Base-by-base conservation (phyloP, 371 early-diverging fungal genomes). In the Mortierella sp. region DNA sequence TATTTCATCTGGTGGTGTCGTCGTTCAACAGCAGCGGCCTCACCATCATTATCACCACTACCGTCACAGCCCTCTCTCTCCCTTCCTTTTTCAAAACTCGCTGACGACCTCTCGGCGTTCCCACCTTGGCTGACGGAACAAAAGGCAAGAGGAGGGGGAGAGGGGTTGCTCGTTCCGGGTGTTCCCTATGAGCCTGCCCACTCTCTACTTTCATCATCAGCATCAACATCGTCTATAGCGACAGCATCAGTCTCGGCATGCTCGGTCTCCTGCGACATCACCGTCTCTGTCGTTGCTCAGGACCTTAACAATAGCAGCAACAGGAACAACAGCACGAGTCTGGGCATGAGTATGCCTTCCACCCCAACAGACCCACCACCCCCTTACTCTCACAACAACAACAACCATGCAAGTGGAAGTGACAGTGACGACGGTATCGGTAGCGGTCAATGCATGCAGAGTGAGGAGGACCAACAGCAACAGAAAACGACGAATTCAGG, bases 311-410 rank as follows among this genome's bases (percentile, higher is more conserved):
- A n/a, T n/a, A 74, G 16, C 28, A 45, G 1, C 76, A 76, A 19
- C 19, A 31, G 16, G 3, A 60, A 14, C 10, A 57, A 13, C 19
- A 28, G 21, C 8, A 31, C 70, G 54, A 19, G 28, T 24, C 14
- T 76, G 55, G 31, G 70, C 44, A 26, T 54, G 34, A 42, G 57
- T 60, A 28, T 60, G 48, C 58, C 60, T 38, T 38, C 47, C 3
- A 44, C 72, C 0, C 60, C 78, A 19, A 60, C 58, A 42, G 70
- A 80, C 45, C 81, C 81, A 31, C 77, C 81, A 21, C 81, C 81
- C 47, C 81, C 81, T 26, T 80, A 78, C 45, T 68, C 58, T 26
- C 63, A 48, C n/a, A 57, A 42, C 60, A 63, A 42, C 21, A 47
- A 19, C 48, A 80, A 58, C 54, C 16, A 34, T 26, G 47, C 45